phyloP scores from a whole-genome alignment of 345 rosid species.

The Euphorbia tirucalli region DNA sequence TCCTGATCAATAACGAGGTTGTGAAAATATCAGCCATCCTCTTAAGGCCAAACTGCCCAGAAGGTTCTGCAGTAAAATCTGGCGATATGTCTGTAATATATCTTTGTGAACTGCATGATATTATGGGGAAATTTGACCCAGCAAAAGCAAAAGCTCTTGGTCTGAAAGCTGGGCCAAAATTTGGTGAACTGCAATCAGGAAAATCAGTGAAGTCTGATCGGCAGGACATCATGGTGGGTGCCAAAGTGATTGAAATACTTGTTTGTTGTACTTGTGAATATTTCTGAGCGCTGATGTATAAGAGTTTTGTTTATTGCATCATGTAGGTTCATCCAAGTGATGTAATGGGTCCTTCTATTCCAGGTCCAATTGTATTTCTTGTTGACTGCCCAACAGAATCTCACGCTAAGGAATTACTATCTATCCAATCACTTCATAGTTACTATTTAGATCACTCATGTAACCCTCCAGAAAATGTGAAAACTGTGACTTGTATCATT shows the following conservation, averaged over 20 bases:
- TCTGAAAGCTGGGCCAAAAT: slow-evolving; percentile 77
- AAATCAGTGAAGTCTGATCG: slow-evolving; percentile 76
- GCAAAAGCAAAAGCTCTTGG: slow-evolving; percentile 79
- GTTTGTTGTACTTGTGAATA: slow-evolving; percentile 7
- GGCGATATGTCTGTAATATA: slow-evolving; percentile 86
- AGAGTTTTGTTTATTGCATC: slow-evolving; percentile 10
- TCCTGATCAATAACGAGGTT: slow-evolving; percentile 70
- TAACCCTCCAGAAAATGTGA: slow-evolving; percentile 29
- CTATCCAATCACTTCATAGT: slow-evolving; percentile 42
- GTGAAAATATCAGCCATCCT: slow-evolving; percentile 82
- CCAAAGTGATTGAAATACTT: slow-evolving; percentile 10
- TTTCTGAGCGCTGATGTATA: slow-evolving; percentile 3
- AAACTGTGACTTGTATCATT: slow-evolving; percentile 66
- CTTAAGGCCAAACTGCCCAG: slow-evolving; percentile 40
- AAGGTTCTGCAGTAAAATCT: slow-evolving; percentile 42
- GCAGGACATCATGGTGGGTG: slow-evolving; percentile 62
- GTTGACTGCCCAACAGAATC: slow-evolving; percentile 89
- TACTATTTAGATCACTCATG: slow-evolving; percentile 45
- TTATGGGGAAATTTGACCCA: slow-evolving; percentile 79
- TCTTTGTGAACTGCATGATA: slow-evolving; percentile 81
- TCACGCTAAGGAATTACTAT: slow-evolving; percentile 52
- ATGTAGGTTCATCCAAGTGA: slow-evolving; percentile 86
- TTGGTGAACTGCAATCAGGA: slow-evolving; percentile 72
- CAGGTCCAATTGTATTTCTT: slow-evolving; percentile 83
- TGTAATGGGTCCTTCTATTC: slow-evolving; percentile 90